Evolutionary conservation across 1,284 basidiomycete species (phyloP), one percentile per base, ranked within the genome.

Genomic region (Boletus albobrunnescens): DNA sequence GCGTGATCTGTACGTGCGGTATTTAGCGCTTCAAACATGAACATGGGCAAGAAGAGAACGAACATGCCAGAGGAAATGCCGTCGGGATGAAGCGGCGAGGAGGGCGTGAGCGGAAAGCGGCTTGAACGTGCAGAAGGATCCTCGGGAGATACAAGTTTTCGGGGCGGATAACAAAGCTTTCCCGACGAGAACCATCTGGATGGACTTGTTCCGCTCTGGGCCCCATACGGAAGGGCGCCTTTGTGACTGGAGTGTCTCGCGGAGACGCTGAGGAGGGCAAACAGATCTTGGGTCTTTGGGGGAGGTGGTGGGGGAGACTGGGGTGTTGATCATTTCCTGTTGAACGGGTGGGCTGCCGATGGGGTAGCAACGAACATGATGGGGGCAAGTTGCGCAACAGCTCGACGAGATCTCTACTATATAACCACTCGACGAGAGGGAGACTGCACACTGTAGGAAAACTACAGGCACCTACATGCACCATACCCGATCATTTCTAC

Each of bases 331-430:
- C 1, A 1, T 36, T 9, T 30, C 42, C 11, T 44, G 33, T 11
- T 24, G 41, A 10, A n/a, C 33, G 2, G 10, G 26, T 1, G 36
- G 4, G 10, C 30, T 37, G 9, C 82, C 82, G 30, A 96, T n/a
- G n/a, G 77, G 1, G 94, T 93, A 20, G 91, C 91, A 24, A 94
- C 86, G 62, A 95, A 95, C 87, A 96, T 89, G 41, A 95, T 82
- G 20, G 94, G 94, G 30, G 82, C 84, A 42, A 91, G 81, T 66
- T 95, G 93, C 36, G 79, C 53, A 94, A 74, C 48, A 94, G 73
- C 69, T 93, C 90, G 48, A 79, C 74, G 12, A 91, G 91, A 71
- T 94, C n/a, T n/a, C n/a, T n/a, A n/a, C n/a, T n/a, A n/a, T n/a
- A n/a, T n/a, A n/a, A n/a, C n/a, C n/a, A n/a, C n/a, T n/a, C n/a